A percentile compares a stretch with the other conserved stretches of the same genome.
Evolutionary conservation across 768 basidiomycete species (phyloP).

Genomic region (Leccinum rimulosum): DNA sequence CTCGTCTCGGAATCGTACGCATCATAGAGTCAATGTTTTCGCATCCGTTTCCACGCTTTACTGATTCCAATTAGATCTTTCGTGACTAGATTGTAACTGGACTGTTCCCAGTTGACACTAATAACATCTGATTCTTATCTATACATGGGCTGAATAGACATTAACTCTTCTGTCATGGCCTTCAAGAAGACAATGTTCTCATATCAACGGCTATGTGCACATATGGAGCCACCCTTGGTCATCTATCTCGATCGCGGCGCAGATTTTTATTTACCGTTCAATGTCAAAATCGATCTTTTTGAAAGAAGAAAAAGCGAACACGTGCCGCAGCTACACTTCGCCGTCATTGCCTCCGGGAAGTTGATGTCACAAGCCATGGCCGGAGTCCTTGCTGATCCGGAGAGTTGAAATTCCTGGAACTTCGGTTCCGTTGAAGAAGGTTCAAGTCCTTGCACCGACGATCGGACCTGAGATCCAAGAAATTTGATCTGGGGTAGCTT

Average conservation of each 20-base stretch:
- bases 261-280: neutral
- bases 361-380: constrained; percentile 64
- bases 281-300: constrained; percentile 25
- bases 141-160: neutral
- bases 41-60: neutral
- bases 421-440: constrained; percentile 61
- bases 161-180: neutral
- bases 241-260: neutral
- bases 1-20: constrained; percentile 67
- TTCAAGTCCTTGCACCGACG: constrained; percentile 64
- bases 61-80: neutral
- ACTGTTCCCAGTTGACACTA: neutral
- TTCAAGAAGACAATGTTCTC: neutral
- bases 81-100: neutral
- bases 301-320: constrained; percentile 33
- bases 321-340: constrained; percentile 55
- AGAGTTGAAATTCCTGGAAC: constrained; percentile 54
- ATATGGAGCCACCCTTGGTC: neutral
- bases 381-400: constrained; percentile 56
- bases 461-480: constrained; percentile 77
- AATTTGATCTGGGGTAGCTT: constrained; percentile 67
- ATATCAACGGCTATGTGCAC: neutral
- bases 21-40: constrained; percentile 26
- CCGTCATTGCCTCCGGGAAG: constrained; percentile 50
- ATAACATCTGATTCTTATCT: neutral